A percentile compares a stretch with the other conserved stretches of the same genome.
These are phyloP conservation scores for Medicago lupulina DNA, from an alignment of 306 rosid genomes.

Conservation along the genomic window DNA sequence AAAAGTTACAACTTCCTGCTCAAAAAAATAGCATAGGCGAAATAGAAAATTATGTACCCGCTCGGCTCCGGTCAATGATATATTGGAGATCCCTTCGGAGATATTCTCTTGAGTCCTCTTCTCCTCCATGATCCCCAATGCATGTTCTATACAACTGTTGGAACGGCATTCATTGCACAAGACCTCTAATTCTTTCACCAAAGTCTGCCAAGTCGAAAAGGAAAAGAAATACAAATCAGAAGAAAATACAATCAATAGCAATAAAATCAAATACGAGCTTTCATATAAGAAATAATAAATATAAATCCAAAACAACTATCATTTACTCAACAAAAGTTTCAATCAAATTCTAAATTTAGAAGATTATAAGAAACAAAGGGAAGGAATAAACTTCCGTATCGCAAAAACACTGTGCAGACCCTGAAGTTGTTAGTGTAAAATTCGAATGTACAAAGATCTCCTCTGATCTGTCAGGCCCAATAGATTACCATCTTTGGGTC, in stretches of 20 bases:
- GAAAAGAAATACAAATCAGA: not conserved
- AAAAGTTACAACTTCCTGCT: conserved; percentile 8
- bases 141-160: conserved; percentile 63
- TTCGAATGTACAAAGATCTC: conserved; percentile 20
- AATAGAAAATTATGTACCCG: conserved; percentile 51
- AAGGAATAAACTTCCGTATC: conserved; percentile 15
- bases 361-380: conserved; percentile 14
- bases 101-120: conserved; percentile 52
- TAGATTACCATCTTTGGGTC: conserved; percentile 10
- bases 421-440: conserved; percentile 19
- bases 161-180: conserved; percentile 55
- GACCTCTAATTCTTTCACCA: conserved; percentile 56
- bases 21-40: conserved; percentile 3
- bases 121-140: conserved; percentile 61
- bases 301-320: conserved; percentile 22
- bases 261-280: conserved; percentile 29
- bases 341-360: conserved; percentile 21
- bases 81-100: conserved; percentile 51
- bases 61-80: conserved; percentile 55
- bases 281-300: not conserved
- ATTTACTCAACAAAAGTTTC: conserved; percentile 12
- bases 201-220: conserved; percentile 47
- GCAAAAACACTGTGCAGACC: conserved; percentile 1
- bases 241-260: not conserved
- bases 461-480: not conserved